Evolutionary conservation across 1,284 basidiomycete species (phyloP).

Genomic region (Chalciporus sp.): DNA sequence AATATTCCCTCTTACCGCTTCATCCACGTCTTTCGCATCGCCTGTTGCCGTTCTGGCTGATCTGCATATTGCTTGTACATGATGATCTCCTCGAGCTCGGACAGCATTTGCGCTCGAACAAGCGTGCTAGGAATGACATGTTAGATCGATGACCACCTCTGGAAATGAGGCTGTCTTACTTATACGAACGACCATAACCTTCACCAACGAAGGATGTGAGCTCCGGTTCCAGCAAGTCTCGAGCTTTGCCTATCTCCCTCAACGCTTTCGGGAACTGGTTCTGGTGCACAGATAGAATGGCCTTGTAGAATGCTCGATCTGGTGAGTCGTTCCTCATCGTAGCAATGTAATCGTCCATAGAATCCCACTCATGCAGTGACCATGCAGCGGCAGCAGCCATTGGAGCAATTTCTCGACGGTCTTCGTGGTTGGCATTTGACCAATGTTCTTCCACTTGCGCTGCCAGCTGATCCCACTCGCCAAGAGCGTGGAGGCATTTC

Average conservation of each 20-base stretch:
- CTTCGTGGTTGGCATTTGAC: constrained; percentile 82
- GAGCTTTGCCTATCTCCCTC: constrained; percentile 91
- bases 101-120: constrained; percentile 98
- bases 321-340: constrained; percentile 95
- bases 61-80: constrained; percentile 94
- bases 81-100: constrained; percentile 98
- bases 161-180: constrained; percentile 51
- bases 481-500: constrained; percentile 95
- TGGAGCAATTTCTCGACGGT: constrained; percentile 91
- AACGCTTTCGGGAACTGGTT: constrained; percentile 94
- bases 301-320: constrained; percentile 95
- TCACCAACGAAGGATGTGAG: constrained; percentile 93
- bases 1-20: constrained; percentile 60
- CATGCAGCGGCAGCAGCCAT: constrained; percentile 97
- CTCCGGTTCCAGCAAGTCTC: constrained; percentile 92
- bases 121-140: constrained; percentile 64
- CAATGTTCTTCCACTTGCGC: constrained; percentile 89
- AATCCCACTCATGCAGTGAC: constrained; percentile 96
- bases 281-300: constrained; percentile 94
- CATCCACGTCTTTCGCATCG: constrained; percentile 94
- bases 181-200: constrained; percentile 95
- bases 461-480: constrained; percentile 96
- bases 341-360: constrained; percentile 97
- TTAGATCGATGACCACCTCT: constrained; percentile 14
- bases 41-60: constrained; percentile 87